Evolutionary conservation across 768 basidiomycete species (phyloP).

Genomic region (Tulasnella sp.): DNA sequence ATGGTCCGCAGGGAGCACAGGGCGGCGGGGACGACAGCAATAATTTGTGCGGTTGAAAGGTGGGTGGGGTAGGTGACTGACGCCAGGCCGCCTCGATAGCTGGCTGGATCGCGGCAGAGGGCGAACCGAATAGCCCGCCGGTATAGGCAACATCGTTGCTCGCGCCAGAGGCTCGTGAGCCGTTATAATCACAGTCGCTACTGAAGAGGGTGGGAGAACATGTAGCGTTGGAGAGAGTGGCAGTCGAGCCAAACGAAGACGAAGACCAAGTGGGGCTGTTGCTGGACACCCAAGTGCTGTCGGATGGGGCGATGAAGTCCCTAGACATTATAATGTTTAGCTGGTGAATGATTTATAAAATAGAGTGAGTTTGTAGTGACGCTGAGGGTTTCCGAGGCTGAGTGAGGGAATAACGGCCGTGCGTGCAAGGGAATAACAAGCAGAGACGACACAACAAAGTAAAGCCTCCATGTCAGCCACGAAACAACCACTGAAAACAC

Average conservation of each 20-base stretch:
- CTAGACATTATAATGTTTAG: background rate
- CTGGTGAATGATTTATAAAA: background rate
- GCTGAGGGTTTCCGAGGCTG: too few relatives aligned
- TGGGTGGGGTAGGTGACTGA: background rate
- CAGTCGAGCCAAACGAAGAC: background rate
- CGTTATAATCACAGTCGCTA: background rate
- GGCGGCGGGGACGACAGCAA: background rate
- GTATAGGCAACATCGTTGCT: background rate
- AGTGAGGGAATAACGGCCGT: too few relatives aligned
- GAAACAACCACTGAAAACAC: too few relatives aligned
- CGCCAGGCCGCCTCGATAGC: background rate
- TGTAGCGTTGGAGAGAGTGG: background rate
- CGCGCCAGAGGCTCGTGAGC: background rate
- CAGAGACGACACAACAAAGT: too few relatives aligned
- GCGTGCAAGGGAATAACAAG: too few relatives aligned
- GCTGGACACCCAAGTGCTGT: background rate
- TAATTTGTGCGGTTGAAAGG: background rate
- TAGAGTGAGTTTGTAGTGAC: background rate
- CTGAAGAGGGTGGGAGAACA: background rate
- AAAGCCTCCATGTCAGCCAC: too few relatives aligned
- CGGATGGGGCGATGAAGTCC: background rate
- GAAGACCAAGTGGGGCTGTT: background rate
- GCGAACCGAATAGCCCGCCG: background rate
- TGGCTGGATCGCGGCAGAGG: background rate
- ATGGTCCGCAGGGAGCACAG: background rate